Base-by-base conservation (phyloP, 2,329 filamentous ascomycete genomes). In the Epichloe brachyelytri region DNA sequence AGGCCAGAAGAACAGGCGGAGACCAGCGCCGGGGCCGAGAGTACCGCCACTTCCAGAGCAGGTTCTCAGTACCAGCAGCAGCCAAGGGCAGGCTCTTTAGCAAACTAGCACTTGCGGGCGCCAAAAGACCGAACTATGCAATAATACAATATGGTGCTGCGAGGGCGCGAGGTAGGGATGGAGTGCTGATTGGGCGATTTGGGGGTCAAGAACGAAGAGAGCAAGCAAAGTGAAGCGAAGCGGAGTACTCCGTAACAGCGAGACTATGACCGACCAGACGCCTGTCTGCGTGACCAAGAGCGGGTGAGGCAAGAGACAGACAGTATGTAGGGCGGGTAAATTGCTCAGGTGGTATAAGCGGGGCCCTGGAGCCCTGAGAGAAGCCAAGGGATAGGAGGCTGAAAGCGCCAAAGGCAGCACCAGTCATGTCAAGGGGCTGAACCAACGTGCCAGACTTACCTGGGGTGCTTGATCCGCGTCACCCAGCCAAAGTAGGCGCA, bases 141-240 rank as follows among this genome's bases (percentile, higher is more conserved):
- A 36, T 19, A 11, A 14, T 45, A 30, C 33, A 15, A 37, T 40
- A 2, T 19, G 30, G 19, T 26, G 34, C 39, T 46, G 51, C 11
- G 20, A 39, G 20, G 33, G 43, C 38, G 26, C 14, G 39, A 19
- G 37, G 47, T 34, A 49, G 46, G 41, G 51, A 22, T 34, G 30
- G 6, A 17, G 14, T 49, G 51, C 46, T 52, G 51, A 52, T 52
- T 52, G 51, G 51, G 38, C 48, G 43, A 17, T 17, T 40, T 5
- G 26, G 22, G 20, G 8, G 11, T 38, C 26, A 22, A 22, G 17
- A 38, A 30, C 34, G 30, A 37, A 19, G 38, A 19, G 36, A 39
- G 30, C 26, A 44, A 44, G 26, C 43, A 44, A 30, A 33, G 5
- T 20, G 30, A 14, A 41, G 39, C 33, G 15, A 48, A 44, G 50